These are phyloP conservation scores for Martiniozyma abietophila DNA, from an alignment of 805 yeast species.

Conservation along the genomic window DNA sequence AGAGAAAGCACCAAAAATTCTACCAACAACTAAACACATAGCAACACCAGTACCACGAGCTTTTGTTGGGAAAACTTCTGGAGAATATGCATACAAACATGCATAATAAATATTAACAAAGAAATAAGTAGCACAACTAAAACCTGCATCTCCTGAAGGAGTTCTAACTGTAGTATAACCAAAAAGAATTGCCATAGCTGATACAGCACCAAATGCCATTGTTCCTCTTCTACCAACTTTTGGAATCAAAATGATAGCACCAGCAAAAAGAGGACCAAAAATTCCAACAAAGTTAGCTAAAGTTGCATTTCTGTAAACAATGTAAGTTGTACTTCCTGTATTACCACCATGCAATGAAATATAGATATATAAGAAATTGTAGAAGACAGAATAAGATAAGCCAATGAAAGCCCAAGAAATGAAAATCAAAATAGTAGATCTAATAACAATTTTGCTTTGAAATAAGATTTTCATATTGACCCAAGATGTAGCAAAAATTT, in stretches of 20 bases:
- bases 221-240: slow-evolving; percentile 49
- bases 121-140: slow-evolving; percentile 39
- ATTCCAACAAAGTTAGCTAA: slow-evolving; percentile 39
- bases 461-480: slow-evolving; percentile 39
- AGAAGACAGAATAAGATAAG: slow-evolving; percentile 47
- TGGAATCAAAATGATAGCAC: slow-evolving; percentile 26
- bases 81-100: slow-evolving; percentile 55
- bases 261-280: slow-evolving; percentile 47
- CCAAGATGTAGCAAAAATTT: slow-evolving; percentile 23
- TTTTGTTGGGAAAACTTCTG: slow-evolving; percentile 48
- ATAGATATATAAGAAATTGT: slow-evolving; percentile 45
- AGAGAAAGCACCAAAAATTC: slow-evolving; percentile 47
- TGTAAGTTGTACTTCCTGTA: slow-evolving; percentile 30
- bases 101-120: slow-evolving; percentile 45
- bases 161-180: slow-evolving; percentile 56
- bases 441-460: slow-evolving; percentile 34
- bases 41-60: slow-evolving; percentile 55
- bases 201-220: slow-evolving; percentile 39
- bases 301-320: slow-evolving; percentile 40
- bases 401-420: slow-evolving; percentile 52
- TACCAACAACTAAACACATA: slow-evolving; percentile 43
- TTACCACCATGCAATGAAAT: slow-evolving; percentile 42
- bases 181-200: slow-evolving; percentile 49
- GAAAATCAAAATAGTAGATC: slow-evolving; percentile 35
- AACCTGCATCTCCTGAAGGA: slow-evolving; percentile 43